Evolutionary conservation across 495 filamentous ascomycete genomes (phyloP).

Genomic region (Aspergillus incahuasiensis): DNA sequence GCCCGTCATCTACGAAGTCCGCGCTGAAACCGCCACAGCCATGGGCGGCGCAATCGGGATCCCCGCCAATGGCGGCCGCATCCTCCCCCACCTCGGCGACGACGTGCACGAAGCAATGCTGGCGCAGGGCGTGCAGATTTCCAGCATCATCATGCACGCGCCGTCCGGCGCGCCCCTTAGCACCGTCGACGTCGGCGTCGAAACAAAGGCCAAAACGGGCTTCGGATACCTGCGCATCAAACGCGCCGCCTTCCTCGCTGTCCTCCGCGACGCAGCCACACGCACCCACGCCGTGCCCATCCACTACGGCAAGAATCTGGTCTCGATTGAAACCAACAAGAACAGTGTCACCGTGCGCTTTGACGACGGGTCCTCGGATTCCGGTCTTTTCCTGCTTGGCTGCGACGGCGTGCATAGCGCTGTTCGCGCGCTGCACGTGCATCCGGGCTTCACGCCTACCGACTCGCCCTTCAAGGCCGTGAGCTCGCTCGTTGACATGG

Average conservation of each 20-base stretch:
- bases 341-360: conserved; percentile 21
- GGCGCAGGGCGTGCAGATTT: conserved; percentile 18
- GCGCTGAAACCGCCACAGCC: conserved; percentile 32
- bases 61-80: conserved; percentile 44
- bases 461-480: conserved; percentile 29
- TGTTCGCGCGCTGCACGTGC: conserved; percentile 26
- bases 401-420: conserved; percentile 54
- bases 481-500: conserved; percentile 2
- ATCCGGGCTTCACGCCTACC: conserved; percentile 24
- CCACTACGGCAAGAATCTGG: conserved; percentile 19
- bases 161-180: conserved; percentile 21
- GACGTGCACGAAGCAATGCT: conserved; percentile 28
- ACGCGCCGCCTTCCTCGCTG: conserved; percentile 25
- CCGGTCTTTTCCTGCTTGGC: conserved; percentile 50
- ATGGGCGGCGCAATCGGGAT: conserved; percentile 47
- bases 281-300: conserved; percentile 22
- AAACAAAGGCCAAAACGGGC: conserved; percentile 21
- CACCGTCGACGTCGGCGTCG: conserved; percentile 15
- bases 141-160: conserved; percentile 29
- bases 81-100: conserved; percentile 38
- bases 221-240: conserved; percentile 35
- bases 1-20: conserved; percentile 29
- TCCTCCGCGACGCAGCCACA: conserved; percentile 22
- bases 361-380: conserved; percentile 25
- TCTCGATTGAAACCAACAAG: conserved; percentile 14